phyloP scores from a whole-genome alignment of 176 grass and related monocot genomes.

The Thalia dealbata region DNA sequence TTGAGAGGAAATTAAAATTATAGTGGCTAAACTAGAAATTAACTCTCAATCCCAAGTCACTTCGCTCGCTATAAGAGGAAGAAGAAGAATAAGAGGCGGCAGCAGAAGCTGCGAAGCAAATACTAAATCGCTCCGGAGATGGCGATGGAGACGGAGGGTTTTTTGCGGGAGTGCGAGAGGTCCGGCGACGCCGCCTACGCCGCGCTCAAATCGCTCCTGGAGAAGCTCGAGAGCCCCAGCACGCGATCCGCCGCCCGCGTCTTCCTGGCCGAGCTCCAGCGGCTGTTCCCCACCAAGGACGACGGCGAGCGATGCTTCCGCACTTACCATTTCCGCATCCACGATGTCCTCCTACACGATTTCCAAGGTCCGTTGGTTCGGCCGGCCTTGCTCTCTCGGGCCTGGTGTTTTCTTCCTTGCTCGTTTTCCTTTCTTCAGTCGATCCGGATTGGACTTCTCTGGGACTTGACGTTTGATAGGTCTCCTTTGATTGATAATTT shows the following conservation, averaged over 20 bases:
- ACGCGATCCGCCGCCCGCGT: slow-evolving; percentile 55
- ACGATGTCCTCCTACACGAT: slow-evolving; percentile 53
- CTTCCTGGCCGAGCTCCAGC: slow-evolving; percentile 61
- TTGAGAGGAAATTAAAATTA: too few relatives aligned
- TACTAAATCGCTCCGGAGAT: too few relatives aligned
- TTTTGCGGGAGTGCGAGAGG: slow-evolving; percentile 49
- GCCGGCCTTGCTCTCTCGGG: background rate
- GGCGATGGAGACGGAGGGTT: slow-evolving; percentile 37
- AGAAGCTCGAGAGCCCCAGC: slow-evolving; percentile 39
- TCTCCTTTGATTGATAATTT: too few relatives aligned
- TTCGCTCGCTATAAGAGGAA: too few relatives aligned
- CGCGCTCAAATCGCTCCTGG: slow-evolving; percentile 58
- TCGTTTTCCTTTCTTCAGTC: too few relatives aligned
- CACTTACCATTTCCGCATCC: slow-evolving; percentile 88
- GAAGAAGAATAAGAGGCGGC: too few relatives aligned
- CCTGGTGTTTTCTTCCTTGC: background rate
- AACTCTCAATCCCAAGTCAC: too few relatives aligned
- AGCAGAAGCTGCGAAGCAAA: too few relatives aligned
- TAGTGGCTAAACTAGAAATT: background rate
- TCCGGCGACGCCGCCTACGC: slow-evolving; percentile 87
- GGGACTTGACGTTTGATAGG: too few relatives aligned
- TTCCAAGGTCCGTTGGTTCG: slow-evolving; percentile 54
- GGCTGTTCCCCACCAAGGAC: slow-evolving; percentile 39
- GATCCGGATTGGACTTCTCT: too few relatives aligned
- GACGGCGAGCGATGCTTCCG: slow-evolving; percentile 53